These are phyloP conservation scores for Pseudogymnoascus sp. DNA, from an alignment of 2,329 filamentous ascomycete genomes.

Conservation along the genomic window DNA sequence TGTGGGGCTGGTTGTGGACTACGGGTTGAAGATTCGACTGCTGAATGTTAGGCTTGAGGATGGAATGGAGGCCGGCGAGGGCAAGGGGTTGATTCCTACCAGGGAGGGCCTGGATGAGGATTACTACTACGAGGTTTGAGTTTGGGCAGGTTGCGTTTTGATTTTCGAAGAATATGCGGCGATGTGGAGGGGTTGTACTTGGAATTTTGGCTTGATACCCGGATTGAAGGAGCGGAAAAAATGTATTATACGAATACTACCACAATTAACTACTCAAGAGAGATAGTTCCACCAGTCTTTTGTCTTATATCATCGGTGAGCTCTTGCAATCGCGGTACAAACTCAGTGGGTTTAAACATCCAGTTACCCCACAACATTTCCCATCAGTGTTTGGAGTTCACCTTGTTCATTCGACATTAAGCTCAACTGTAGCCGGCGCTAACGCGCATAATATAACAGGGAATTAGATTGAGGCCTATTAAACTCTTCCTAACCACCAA, in stretches of 20 bases:
- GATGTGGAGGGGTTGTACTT: conserved; percentile 8
- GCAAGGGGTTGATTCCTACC: conserved; percentile 69
- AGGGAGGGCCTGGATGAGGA: conserved; percentile 83
- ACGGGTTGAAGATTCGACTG: conserved; percentile 85
- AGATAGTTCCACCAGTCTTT: not conserved
- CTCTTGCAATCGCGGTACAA: not conserved
- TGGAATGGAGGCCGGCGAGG: conserved; percentile 51
- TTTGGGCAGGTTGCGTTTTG: not conserved
- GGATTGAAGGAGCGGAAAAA: conserved; percentile 3
- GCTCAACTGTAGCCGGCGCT: not conserved
- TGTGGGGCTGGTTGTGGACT: conserved; percentile 77
- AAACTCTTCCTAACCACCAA: not conserved
- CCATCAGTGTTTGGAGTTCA: not conserved
- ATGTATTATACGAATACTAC: conserved; percentile 1
- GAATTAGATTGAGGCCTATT: not conserved
- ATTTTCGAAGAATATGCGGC: not conserved
- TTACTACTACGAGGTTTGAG: conserved; percentile 78
- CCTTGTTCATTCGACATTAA: not conserved
- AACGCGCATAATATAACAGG: not conserved
- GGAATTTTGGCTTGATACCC: conserved; percentile 9
- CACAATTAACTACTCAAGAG: not conserved
- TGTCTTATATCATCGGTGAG: not conserved
- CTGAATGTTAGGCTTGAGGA: conserved; percentile 86
- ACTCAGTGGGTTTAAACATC: not conserved
- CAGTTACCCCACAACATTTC: not conserved